phyloP scores from a whole-genome alignment of 2,329 filamentous ascomycete genomes.

The Penicillium sp. region DNA sequence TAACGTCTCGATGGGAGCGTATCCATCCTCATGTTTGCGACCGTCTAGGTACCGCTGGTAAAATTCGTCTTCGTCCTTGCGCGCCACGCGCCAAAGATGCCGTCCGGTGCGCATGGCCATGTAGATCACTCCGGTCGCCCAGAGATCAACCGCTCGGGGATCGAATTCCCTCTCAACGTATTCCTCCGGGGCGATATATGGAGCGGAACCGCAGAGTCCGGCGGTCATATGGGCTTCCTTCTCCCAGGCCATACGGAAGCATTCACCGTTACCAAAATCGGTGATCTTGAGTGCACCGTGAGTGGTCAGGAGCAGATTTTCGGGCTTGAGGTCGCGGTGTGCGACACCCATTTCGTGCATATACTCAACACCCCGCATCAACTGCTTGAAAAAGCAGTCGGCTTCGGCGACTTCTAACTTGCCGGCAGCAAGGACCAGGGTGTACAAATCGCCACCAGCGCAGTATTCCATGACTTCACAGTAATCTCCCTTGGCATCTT shows the following conservation, averaged over 20 bases:
- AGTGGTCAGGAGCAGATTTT: slow-evolving; percentile 90
- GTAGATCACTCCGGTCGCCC: slow-evolving; percentile 98
- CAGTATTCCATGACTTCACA: slow-evolving; percentile 99
- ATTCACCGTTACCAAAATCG: slow-evolving; percentile 98
- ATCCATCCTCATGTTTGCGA: slow-evolving; percentile 89
- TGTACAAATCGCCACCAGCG: slow-evolving; percentile 93
- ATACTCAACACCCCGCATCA: slow-evolving; percentile 98
- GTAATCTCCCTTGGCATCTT: slow-evolving; percentile 95
- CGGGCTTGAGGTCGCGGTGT: slow-evolving; percentile 93
- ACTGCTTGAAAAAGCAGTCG: slow-evolving; percentile 98
- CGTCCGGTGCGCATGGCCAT: slow-evolving; percentile 99
- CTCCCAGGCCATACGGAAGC: slow-evolving; percentile 99
- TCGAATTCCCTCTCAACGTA: slow-evolving; percentile 96
- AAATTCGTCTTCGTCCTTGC: slow-evolving; percentile 96
- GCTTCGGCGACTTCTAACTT: slow-evolving; percentile 88
- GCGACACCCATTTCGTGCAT: slow-evolving; percentile 99
- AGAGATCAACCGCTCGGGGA: slow-evolving; percentile 94
- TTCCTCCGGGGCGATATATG: slow-evolving; percentile 96
- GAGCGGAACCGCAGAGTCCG: slow-evolving; percentile 91
- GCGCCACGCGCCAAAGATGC: slow-evolving; percentile 94
- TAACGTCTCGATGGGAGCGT: slow-evolving; percentile 91
- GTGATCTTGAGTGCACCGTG: slow-evolving; percentile 95
- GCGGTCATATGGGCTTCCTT: slow-evolving; percentile 98
- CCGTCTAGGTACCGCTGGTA: slow-evolving; percentile 93
- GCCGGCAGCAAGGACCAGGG: slow-evolving; percentile 82